Evolutionary conservation across 257 asterid species (phyloP).

Genomic region (Forsythia viridissima): DNA sequence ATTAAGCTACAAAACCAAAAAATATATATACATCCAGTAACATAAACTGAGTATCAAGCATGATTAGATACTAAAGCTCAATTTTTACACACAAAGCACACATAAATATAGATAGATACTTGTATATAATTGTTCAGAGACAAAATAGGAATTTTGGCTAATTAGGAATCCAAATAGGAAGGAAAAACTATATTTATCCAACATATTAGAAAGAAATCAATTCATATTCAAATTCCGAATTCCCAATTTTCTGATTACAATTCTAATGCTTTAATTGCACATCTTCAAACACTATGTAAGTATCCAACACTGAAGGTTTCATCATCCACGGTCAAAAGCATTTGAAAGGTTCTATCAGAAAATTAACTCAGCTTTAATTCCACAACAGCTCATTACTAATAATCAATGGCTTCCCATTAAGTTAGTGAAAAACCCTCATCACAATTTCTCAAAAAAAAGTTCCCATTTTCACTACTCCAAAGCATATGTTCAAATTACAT

Average conservation of each 20-base stretch:
- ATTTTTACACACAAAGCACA: no score
- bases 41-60: no score
- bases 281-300: neutral
- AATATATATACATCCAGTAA: no score
- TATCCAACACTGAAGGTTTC: neutral
- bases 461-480: neutral
- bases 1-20: no score
- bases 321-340: neutral
- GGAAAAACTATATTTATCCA: no score
- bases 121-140: no score
- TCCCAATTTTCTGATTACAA: neutral
- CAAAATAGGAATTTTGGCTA: no score
- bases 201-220: neutral
- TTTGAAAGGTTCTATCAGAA: neutral
- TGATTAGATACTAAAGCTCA: no score
- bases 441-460: neutral
- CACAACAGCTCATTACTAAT: neutral
- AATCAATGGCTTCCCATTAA: neutral
- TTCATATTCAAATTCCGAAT: neutral
- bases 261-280: neutral
- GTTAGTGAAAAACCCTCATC: neutral
- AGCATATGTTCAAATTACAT: neutral
- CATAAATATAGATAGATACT: no score
- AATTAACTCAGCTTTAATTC: neutral
- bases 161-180: no score